Evolutionary conservation across 2,329 filamentous ascomycete genomes (phyloP), one percentile per base, ranked within the genome.

Genomic region (Phyllachora maydis): DNA sequence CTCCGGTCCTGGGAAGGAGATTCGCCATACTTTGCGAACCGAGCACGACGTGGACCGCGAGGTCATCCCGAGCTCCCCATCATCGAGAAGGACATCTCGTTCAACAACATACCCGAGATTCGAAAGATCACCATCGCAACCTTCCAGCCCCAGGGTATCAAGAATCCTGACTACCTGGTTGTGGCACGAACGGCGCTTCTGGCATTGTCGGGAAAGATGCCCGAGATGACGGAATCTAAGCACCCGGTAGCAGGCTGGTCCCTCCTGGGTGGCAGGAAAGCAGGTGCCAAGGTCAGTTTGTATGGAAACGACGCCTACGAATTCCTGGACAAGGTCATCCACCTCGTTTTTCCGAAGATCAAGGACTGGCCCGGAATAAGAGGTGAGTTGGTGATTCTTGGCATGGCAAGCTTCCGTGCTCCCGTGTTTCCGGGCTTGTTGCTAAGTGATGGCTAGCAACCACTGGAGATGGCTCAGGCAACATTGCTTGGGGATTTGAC

Each of bases 21-120:
- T 24, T 91, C 79, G 6, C 88, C 85, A 3, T 98, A 98, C 53
- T 83, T 83, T 59, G 79, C 82, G 54, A 91, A 91, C 49, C 65
- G 88, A 37, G 75, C 78, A 4, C 65, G 78, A 34, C 72, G 88
- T 32, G 78, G 74, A 2, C 88, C 88, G 4, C 66, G 85, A 39
- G 88, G 88, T 33, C 65, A 69, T 33, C 68, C 78, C 32, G 61
- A 65, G 24, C 53, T 90, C 35, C 60, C 67, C 33, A 54, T 82
- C 30, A 42, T 91, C 26, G 79, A 83, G 50, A 59, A 65, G 30
- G 59, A 76, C 26, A 61, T 83, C 26, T 74, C 64, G 13, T 93
- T 82, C 60, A 66, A 65, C 40, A 92, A 90, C 47, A 63, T 98
- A 18, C 88, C 88, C 19, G 66, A 72, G 43, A 60, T 98, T 30